phyloP scores from a whole-genome alignment of 164 flowering plant genomes.

The Vitis vinifera region DNA sequence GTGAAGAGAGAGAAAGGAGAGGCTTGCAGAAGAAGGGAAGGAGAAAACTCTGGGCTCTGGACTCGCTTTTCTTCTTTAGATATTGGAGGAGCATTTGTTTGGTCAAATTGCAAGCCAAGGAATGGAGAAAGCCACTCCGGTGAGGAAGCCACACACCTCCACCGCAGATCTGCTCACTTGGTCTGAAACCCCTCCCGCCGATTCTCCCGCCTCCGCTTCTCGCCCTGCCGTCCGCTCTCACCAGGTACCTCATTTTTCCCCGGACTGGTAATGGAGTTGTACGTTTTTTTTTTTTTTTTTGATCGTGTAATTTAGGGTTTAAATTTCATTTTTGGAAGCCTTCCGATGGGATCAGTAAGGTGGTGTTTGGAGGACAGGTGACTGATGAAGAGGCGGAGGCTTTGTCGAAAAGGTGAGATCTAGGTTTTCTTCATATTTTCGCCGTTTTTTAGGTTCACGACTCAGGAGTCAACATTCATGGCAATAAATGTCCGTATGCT shows the following conservation, averaged over 20 bases:
- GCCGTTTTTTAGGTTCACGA: neutral
- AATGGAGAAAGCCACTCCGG: conserved; percentile 80
- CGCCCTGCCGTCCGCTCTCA: conserved; percentile 56
- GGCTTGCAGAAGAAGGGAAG: conserved; percentile 1
- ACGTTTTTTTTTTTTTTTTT: conserved; percentile 2
- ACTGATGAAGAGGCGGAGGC: conserved; percentile 88
- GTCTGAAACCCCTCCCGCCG: conserved; percentile 68
- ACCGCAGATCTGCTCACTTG: conserved; percentile 95
- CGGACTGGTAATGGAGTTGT: neutral
- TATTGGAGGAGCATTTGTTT: neutral
- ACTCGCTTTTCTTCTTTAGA: neutral
- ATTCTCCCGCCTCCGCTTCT: conserved; percentile 43
- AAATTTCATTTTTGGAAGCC: conserved; percentile 45
- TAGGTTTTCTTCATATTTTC: conserved; percentile 13
- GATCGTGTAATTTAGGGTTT: conserved; percentile 1
- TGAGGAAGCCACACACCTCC: conserved; percentile 88
- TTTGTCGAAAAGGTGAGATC: conserved; percentile 82
- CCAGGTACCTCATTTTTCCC: conserved; percentile 40
- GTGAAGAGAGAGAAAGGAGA: neutral
- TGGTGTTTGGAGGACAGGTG: conserved; percentile 91
- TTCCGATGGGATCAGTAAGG: conserved; percentile 86
- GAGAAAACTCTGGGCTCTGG: neutral
- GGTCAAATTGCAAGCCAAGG: neutral
- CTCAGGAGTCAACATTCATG: neutral
- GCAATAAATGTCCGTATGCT: conserved; percentile 2